Evolutionary conservation across 2,329 filamentous ascomycete species (phyloP).

Genomic region (Hymenotorrendiella dingleyae): DNA sequence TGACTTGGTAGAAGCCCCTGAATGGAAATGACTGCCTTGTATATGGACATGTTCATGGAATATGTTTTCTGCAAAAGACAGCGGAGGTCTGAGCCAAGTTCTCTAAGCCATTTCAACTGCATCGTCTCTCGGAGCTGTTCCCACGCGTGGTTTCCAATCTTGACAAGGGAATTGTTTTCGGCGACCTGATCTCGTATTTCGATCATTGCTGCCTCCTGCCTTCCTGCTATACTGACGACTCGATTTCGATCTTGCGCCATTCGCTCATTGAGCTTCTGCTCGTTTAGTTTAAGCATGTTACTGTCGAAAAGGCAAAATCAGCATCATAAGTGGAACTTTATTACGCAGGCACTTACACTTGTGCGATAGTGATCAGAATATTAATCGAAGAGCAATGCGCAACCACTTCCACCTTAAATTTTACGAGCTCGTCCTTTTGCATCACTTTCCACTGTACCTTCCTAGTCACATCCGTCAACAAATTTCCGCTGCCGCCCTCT

Average conservation of each 20-base stretch:
- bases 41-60: constrained; percentile 3
- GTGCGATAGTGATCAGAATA: constrained; percentile 14
- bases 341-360: too few species aligned
- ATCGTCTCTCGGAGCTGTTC: background rate
- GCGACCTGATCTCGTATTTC: too few species aligned
- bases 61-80: constrained; percentile 8
- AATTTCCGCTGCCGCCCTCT: constrained; percentile 15
- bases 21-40: constrained; percentile 6
- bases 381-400: constrained; percentile 14
- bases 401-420: constrained; percentile 13
- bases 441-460: constrained; percentile 17
- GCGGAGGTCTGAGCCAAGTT: constrained; percentile 9
- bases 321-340: too few species aligned
- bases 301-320: too few species aligned
- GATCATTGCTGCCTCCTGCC: too few species aligned
- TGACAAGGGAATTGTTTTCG: background rate
- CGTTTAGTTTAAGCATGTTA: too few species aligned
- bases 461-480: constrained; percentile 6
- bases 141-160: background rate
- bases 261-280: too few species aligned
- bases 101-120: constrained; percentile 1
- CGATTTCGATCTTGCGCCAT: too few species aligned
- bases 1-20: constrained; percentile 3
- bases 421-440: constrained; percentile 14
- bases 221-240: too few species aligned